Percentiles rank a stretch among this genome's conserved stretches.
These are phyloP conservation scores for Saccharomycopsis oosterbeekiorum DNA, from an alignment of 805 yeast genomes.

Conservation along the genomic window DNA sequence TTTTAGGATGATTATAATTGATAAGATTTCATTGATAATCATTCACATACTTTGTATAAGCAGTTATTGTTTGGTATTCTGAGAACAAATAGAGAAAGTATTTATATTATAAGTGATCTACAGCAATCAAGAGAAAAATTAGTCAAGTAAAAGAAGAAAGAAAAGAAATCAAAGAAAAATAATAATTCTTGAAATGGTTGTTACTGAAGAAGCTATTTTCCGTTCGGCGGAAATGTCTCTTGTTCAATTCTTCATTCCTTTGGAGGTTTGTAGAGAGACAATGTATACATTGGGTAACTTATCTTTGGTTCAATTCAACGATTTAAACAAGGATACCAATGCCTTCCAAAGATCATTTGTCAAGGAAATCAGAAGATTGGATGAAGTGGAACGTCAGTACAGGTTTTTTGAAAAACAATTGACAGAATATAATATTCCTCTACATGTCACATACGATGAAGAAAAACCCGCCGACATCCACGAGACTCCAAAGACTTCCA, in stretches of 20 bases:
- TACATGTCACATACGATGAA: conserved; percentile 22
- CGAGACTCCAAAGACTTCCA: conserved; percentile 27
- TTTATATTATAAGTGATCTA: too few species aligned
- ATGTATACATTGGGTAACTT: conserved; percentile 36
- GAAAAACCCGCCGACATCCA: conserved; percentile 8
- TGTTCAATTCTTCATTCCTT: conserved; percentile 39
- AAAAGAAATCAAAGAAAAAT: not conserved
- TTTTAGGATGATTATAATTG: too few species aligned
- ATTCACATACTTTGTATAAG: not conserved
- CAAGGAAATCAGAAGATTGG: conserved; percentile 31
- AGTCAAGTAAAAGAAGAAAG: not conserved
- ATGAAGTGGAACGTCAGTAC: conserved; percentile 26
- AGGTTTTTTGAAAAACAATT: conserved; percentile 25
- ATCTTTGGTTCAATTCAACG: conserved; percentile 36
- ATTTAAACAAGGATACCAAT: conserved; percentile 32
- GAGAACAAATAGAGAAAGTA: not conserved
- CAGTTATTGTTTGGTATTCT: not conserved
- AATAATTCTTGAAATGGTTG: not conserved
- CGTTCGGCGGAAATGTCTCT: conserved; percentile 41
- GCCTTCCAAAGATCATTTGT: conserved; percentile 39
- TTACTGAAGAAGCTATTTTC: conserved; percentile 17
- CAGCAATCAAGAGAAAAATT: not conserved
- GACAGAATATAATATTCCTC: conserved; percentile 20
- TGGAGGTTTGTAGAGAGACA: conserved; percentile 35
- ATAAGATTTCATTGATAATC: not conserved